Conservation (phyloP, 306 rosid species). For the Vicia faba region DNA sequence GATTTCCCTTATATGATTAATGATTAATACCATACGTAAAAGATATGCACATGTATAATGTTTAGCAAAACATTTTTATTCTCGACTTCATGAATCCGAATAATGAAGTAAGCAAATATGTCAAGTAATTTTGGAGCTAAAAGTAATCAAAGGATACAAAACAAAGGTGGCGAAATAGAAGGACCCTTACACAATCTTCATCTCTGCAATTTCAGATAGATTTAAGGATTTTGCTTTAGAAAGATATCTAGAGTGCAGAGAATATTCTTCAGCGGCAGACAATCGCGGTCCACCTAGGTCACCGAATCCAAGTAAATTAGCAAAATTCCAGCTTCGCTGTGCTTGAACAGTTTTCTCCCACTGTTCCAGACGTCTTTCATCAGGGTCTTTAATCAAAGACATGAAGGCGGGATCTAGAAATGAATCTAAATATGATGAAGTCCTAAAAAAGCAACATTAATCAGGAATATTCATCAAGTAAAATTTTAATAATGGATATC, state of each 20-base stretch:
- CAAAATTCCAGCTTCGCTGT: slow-evolving; percentile 77
- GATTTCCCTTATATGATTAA: slow-evolving; percentile 7
- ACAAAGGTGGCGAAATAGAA: slow-evolving; percentile 28
- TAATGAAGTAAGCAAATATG: slow-evolving; percentile 18
- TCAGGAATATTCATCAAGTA: slow-evolving; percentile 19
- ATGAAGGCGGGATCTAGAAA: slow-evolving; percentile 97
- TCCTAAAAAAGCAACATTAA: slow-evolving; percentile 56
- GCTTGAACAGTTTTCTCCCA: slow-evolving; percentile 98
- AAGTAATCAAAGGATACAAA: slow-evolving; percentile 16
- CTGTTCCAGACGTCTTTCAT: slow-evolving; percentile 91
- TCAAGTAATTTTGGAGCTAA: slow-evolving; percentile 9
- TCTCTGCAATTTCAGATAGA: slow-evolving; percentile 93
- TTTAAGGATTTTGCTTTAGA: slow-evolving; percentile 91
- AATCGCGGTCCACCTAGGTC: slow-evolving; percentile 81
- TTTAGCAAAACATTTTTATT: slow-evolving; percentile 9
- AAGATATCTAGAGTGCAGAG: slow-evolving; percentile 95
- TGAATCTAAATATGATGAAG: slow-evolving; percentile 74
- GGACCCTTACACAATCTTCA: slow-evolving; percentile 84
- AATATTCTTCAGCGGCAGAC: slow-evolving; percentile 91
- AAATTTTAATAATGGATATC: slow-evolving; percentile 7
- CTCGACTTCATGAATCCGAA: slow-evolving; percentile 17
- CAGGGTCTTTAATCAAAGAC: slow-evolving; percentile 98
- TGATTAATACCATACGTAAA: slow-evolving; percentile 15
- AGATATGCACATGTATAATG: not conserved
- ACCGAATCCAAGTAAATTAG: slow-evolving; percentile 87